phyloP scores from a whole-genome alignment of 2,329 filamentous ascomycete genomes.

The Calonectria naviculata region DNA sequence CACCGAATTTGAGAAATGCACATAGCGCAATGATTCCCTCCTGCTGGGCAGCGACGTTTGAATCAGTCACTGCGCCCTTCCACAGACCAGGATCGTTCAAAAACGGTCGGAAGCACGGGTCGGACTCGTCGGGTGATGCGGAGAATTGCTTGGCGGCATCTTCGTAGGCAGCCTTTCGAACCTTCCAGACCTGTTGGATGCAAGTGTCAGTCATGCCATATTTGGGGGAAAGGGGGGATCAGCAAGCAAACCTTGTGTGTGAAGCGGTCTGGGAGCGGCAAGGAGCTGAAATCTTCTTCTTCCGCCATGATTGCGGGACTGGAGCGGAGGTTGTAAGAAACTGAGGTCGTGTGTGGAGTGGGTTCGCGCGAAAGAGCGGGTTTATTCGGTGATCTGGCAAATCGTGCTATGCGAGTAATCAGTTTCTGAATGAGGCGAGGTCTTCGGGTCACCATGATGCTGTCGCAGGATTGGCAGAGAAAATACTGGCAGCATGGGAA shows the following conservation, averaged over 20 bases:
- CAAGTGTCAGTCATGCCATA: neutral
- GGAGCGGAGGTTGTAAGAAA: constrained; percentile 27
- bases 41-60: constrained; percentile 96
- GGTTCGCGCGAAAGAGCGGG: constrained; percentile 30
- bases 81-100: constrained; percentile 85
- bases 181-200: constrained; percentile 77
- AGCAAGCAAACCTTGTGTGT: constrained; percentile 74
- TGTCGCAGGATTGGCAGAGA: neutral
- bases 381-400: constrained; percentile 34
- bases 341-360: constrained; percentile 32
- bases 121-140: constrained; percentile 83
- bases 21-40: constrained; percentile 90
- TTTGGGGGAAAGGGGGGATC: neutral
- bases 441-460: constrained; percentile 38
- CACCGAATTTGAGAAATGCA: constrained; percentile 92
- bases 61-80: constrained; percentile 93
- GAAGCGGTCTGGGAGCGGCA: constrained; percentile 84
- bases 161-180: constrained; percentile 94
- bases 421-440: constrained; percentile 43
- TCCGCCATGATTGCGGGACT: constrained; percentile 74
- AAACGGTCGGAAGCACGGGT: constrained; percentile 89
- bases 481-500: neutral
- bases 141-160: constrained; percentile 90
- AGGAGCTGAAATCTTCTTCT: constrained; percentile 84
- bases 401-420: constrained; percentile 43